These are phyloP conservation scores for Aechmea fasciata DNA, from an alignment of 176 grass and related monocot species.

Conservation along the genomic window DNA sequence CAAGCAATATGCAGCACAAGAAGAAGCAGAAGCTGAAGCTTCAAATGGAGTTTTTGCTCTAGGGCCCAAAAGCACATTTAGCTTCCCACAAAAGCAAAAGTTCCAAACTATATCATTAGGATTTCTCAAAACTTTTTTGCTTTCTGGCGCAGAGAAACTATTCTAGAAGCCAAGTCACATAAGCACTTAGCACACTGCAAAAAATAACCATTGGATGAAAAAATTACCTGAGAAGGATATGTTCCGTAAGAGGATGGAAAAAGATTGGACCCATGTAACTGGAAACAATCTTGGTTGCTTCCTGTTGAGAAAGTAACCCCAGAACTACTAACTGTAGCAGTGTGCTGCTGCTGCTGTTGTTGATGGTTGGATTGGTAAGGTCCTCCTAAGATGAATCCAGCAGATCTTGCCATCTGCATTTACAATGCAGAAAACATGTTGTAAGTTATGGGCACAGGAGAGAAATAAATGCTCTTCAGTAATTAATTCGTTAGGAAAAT, in stretches of 20 bases:
- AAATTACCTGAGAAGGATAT: conserved; percentile 15
- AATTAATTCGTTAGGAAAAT: background rate
- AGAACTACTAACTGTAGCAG: conserved; percentile 16
- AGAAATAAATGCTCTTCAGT: background rate
- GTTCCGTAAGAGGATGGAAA: conserved; percentile 26
- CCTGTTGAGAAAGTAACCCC: conserved; percentile 16
- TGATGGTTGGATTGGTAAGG: conserved; percentile 19
- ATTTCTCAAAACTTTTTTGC: no score
- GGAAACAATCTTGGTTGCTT: conserved; percentile 20
- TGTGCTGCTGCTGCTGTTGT: conserved; percentile 23
- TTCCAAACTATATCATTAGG: no score
- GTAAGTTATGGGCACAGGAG: background rate
- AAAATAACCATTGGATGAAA: conserved; percentile 1
- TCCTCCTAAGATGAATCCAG: conserved; percentile 29
- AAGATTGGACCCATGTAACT: conserved; percentile 20
- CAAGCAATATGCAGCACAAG: no score
- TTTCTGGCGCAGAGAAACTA: no score
- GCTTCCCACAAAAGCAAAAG: no score
- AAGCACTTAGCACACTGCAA: no score
- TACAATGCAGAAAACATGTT: background rate
- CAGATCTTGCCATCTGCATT: conserved; percentile 20
- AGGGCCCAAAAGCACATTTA: no score
- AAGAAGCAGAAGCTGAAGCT: no score
- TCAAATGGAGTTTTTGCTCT: no score
- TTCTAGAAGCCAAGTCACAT: no score